Conservation (phyloP, 108 stramenopile species). For the Fragilariopsis cylindrus region DNA sequence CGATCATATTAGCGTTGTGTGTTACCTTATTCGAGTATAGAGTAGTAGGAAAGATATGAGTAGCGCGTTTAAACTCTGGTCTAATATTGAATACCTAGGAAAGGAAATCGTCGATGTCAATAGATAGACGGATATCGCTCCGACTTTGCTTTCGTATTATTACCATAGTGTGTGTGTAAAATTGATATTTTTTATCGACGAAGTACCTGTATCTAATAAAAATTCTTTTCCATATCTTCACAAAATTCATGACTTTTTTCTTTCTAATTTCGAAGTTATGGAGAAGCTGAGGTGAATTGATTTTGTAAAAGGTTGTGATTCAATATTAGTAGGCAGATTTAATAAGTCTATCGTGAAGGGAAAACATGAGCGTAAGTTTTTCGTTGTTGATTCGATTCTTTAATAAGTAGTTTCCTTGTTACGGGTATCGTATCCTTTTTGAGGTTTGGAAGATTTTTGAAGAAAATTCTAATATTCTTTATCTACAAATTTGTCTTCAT, state of each 20-base stretch:
- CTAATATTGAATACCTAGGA: too few species aligned
- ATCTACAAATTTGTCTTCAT: neutral
- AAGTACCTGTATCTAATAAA: too few species aligned
- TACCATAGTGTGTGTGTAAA: too few species aligned
- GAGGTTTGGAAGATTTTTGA: neutral
- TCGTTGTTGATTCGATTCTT: neutral
- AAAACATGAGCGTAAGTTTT: slow-evolving; percentile 15
- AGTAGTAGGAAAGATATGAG: too few species aligned
- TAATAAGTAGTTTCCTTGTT: neutral
- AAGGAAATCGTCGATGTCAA: too few species aligned
- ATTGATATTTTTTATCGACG: too few species aligned
- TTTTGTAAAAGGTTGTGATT: slow-evolving; percentile 1
- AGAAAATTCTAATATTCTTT: neutral
- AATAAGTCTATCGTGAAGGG: slow-evolving; percentile 1
- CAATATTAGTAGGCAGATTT: slow-evolving; percentile 13
- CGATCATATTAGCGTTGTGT: too few species aligned
- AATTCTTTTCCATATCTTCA: too few species aligned
- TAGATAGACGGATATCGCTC: too few species aligned
- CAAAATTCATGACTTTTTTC: neutral
- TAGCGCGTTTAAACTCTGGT: too few species aligned
- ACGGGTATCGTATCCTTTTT: neutral
- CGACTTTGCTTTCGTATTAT: too few species aligned
- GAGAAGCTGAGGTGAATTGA: neutral
- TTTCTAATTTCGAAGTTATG: slow-evolving; percentile 3
- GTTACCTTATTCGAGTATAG: too few species aligned